phyloP scores from a whole-genome alignment of 495 filamentous ascomycete species.

The Hypoxylon lenormandii region DNA sequence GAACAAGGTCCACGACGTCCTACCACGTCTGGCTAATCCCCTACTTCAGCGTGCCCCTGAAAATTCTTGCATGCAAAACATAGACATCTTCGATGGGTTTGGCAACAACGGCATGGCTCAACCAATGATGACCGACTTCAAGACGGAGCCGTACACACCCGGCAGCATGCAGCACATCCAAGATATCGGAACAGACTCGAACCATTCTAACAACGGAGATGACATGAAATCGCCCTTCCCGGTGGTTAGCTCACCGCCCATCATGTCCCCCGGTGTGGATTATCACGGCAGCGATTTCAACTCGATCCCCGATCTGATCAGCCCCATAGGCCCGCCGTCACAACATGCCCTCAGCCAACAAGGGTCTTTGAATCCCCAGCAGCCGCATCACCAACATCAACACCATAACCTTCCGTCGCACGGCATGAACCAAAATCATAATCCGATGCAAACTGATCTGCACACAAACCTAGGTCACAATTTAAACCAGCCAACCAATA shows the following conservation, averaged over 20 bases:
- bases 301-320: constrained; percentile 63
- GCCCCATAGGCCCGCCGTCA: constrained; percentile 57
- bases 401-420: constrained; percentile 53
- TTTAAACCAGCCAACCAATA: constrained; percentile 37
- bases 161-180: constrained; percentile 56
- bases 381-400: constrained; percentile 51
- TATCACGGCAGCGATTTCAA: constrained; percentile 56
- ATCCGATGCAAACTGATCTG: constrained; percentile 54
- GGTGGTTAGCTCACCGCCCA: constrained; percentile 55
- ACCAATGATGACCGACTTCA: constrained; percentile 50
- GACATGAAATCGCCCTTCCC: constrained; percentile 62
- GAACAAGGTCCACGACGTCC: constrained; percentile 73
- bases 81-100: constrained; percentile 71
- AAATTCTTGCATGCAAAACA: constrained; percentile 55
- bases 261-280: constrained; percentile 61
- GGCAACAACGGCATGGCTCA: constrained; percentile 64
- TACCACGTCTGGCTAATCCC: constrained; percentile 69
- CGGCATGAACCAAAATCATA: constrained; percentile 53
- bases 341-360: constrained; percentile 48
- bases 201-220: constrained; percentile 52
- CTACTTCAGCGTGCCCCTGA: constrained; percentile 68
- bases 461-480: constrained; percentile 48
- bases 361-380: constrained; percentile 52
- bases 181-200: constrained; percentile 55
- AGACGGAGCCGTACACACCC: constrained; percentile 48